These are phyloP conservation scores for Trichophyton simii DNA, from an alignment of 2,329 filamentous ascomycete genomes.

Conservation along the genomic window DNA sequence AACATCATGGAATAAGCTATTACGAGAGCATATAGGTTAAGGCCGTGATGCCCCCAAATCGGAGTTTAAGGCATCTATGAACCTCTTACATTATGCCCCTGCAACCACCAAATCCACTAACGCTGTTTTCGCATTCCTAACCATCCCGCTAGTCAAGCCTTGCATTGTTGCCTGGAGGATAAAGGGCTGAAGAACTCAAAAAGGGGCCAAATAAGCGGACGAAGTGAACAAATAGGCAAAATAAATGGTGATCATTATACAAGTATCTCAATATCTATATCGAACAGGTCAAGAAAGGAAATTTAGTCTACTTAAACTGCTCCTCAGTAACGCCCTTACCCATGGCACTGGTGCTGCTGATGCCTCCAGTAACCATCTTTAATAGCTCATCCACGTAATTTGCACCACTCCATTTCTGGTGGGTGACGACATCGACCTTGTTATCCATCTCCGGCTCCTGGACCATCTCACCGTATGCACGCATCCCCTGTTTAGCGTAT, in stretches of 20 bases:
- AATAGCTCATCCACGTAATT: constrained; percentile 88
- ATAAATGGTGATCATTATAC: not conserved
- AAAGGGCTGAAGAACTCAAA: too few relatives aligned
- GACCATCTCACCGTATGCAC: constrained; percentile 90
- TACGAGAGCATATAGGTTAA: too few relatives aligned
- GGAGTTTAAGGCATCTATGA: too few relatives aligned
- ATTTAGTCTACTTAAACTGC: constrained; percentile 57
- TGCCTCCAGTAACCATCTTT: constrained; percentile 93
- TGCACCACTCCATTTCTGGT: constrained; percentile 97
- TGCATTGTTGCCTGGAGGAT: too few relatives aligned
- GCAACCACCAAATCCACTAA: too few relatives aligned
- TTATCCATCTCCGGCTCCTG: constrained; percentile 94
- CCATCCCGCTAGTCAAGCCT: too few relatives aligned
- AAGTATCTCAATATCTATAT: not conserved
- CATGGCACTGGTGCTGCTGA: constrained; percentile 89
- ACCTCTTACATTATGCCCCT: too few relatives aligned
- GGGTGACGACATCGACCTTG: constrained; percentile 87
- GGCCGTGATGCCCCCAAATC: too few relatives aligned
- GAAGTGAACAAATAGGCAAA: not conserved
- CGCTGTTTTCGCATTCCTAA: too few relatives aligned
- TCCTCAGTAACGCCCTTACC: constrained; percentile 96
- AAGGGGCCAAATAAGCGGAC: too few relatives aligned
- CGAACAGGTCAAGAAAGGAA: not conserved
- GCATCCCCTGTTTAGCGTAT: constrained; percentile 74
- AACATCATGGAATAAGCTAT: too few relatives aligned